These are phyloP conservation scores for Abelmoschus esculentus DNA, from an alignment of 345 rosid genomes.

Conservation along the genomic window DNA sequence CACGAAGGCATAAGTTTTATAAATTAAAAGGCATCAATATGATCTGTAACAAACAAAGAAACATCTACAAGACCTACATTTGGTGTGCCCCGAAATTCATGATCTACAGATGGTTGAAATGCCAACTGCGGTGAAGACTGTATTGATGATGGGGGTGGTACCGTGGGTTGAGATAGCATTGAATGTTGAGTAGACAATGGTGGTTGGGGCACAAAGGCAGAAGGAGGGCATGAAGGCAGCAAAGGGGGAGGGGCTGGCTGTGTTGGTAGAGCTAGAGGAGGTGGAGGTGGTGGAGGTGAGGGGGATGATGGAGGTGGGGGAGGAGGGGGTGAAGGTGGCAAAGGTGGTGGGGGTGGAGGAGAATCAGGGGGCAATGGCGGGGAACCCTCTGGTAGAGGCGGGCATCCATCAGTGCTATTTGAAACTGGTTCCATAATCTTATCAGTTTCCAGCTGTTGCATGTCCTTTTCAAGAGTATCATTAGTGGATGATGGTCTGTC, in stretches of 20 bases:
- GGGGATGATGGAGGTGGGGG: slow-evolving; percentile 38
- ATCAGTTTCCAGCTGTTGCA: slow-evolving; percentile 18
- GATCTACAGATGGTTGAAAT: slow-evolving; percentile 48
- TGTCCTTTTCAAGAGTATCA: slow-evolving; percentile 28
- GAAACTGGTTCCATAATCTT: slow-evolving; percentile 28
- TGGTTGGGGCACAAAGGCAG: slow-evolving; percentile 30
- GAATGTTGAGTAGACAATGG: slow-evolving; percentile 39
- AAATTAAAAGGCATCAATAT: slow-evolving; percentile 2
- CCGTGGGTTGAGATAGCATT: slow-evolving; percentile 33
- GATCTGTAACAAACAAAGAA: background rate
- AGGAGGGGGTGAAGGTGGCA: slow-evolving; percentile 50
- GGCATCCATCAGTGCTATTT: slow-evolving; percentile 26
- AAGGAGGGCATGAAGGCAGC: slow-evolving; percentile 30
- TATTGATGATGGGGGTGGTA: slow-evolving; percentile 36
- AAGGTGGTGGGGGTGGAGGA: slow-evolving; percentile 70
- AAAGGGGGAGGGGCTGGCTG: slow-evolving; percentile 25
- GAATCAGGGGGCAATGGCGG: slow-evolving; percentile 68
- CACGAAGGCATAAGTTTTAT: background rate
- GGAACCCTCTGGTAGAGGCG: slow-evolving; percentile 42
- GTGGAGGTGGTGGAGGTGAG: slow-evolving; percentile 10
- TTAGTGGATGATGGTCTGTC: slow-evolving; percentile 24
- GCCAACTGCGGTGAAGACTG: slow-evolving; percentile 53
- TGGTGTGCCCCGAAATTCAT: slow-evolving; percentile 38
- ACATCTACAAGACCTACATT: slow-evolving; percentile 34
- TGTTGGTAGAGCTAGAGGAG: slow-evolving; percentile 25